Percentiles rank a stretch among this genome's conserved stretches.
phyloP scores from a whole-genome alignment of 202 grass and related monocot genomes.

The Musa balbisiana region DNA sequence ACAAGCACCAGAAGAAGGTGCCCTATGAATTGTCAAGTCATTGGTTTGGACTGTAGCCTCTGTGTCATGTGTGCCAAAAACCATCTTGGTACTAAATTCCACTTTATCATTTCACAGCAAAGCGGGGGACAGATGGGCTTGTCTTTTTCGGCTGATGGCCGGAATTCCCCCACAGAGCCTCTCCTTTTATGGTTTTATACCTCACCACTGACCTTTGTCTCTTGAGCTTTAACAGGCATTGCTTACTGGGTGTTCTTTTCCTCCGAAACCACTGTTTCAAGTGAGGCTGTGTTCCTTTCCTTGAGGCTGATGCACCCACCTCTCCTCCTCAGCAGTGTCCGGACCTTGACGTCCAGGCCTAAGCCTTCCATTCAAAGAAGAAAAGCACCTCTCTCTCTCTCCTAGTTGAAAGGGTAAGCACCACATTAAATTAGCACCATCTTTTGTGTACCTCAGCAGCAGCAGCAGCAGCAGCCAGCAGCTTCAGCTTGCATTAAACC shows the following conservation, averaged over 20 bases:
- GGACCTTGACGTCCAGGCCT: neutral
- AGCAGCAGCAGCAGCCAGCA: too few relatives aligned
- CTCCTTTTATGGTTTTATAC: constrained; percentile 14
- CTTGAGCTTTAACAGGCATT: constrained; percentile 14
- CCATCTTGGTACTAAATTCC: constrained; percentile 18
- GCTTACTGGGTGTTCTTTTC: neutral
- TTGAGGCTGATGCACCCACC: neutral
- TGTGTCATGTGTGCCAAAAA: constrained; percentile 21
- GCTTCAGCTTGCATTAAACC: neutral
- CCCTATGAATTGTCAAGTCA: constrained; percentile 24
- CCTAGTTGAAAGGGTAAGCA: too few relatives aligned
- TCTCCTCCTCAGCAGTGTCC: neutral
- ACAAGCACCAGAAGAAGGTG: neutral
- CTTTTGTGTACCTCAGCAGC: too few relatives aligned
- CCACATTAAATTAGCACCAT: too few relatives aligned
- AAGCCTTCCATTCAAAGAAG: neutral
- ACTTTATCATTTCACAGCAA: constrained; percentile 8
- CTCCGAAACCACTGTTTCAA: neutral
- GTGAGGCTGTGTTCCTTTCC: neutral
- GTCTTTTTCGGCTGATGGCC: constrained; percentile 11
- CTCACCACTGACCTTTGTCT: constrained; percentile 14
- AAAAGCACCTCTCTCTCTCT: neutral
- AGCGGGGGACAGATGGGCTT: constrained; percentile 5
- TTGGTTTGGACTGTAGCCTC: constrained; percentile 2
- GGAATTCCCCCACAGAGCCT: constrained; percentile 10